Conservation (phyloP, 768 basidiomycete genomes). For the Boletus vermiculosoides region DNA sequence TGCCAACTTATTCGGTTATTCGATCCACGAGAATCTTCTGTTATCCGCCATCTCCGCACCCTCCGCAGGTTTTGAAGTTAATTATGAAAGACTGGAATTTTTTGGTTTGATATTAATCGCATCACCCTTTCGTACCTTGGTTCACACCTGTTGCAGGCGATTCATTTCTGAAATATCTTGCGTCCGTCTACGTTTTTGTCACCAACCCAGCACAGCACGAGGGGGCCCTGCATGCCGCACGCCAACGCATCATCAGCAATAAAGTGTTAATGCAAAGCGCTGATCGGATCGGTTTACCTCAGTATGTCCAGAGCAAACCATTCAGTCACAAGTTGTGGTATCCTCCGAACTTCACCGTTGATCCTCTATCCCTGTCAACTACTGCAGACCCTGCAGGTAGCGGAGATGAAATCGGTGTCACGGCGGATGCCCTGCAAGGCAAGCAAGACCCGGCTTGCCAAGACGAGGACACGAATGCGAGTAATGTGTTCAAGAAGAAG, state of each 20-base stretch:
- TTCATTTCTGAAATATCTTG: slow-evolving; percentile 77
- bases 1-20: slow-evolving; percentile 58
- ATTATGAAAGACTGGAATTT: slow-evolving; percentile 85
- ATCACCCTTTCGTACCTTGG: slow-evolving; percentile 22
- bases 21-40: slow-evolving; percentile 60
- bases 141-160: slow-evolving; percentile 49
- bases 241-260: slow-evolving; percentile 77
- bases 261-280: slow-evolving; percentile 57
- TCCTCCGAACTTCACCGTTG: slow-evolving; percentile 45
- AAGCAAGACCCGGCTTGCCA: slow-evolving; percentile 14
- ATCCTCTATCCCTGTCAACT: slow-evolving; percentile 19
- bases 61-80: slow-evolving; percentile 62
- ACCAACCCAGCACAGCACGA: slow-evolving; percentile 63
- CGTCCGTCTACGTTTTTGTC: slow-evolving; percentile 73
- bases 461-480: slow-evolving; percentile 8
- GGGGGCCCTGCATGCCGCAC: slow-evolving; percentile 61
- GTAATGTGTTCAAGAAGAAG: slow-evolving; percentile 34
- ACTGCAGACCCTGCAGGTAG: slow-evolving; percentile 22
- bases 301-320: slow-evolving; percentile 70
- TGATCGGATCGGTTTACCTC: slow-evolving; percentile 57
- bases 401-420: slow-evolving; percentile 32
- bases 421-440: slow-evolving; percentile 5
- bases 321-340: slow-evolving; percentile 68
- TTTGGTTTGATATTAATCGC: slow-evolving; percentile 50
- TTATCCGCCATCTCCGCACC: slow-evolving; percentile 69